These are phyloP conservation scores for Urochloa ruziziensis DNA, from an alignment of 176 grass and related monocot genomes.

Conservation along the genomic window DNA sequence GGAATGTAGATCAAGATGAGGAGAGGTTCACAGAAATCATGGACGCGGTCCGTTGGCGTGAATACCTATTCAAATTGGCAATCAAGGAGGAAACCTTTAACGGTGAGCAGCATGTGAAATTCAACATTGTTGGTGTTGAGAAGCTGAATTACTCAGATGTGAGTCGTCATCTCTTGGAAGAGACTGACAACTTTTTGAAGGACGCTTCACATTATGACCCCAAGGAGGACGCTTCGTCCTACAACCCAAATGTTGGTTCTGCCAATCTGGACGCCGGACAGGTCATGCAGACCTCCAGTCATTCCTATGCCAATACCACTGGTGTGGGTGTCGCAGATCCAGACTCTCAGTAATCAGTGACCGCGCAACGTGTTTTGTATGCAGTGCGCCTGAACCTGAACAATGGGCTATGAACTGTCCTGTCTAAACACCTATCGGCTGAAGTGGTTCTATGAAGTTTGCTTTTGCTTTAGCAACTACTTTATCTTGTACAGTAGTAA, in stretches of 20 bases:
- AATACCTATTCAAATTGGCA: slow-evolving; percentile 75
- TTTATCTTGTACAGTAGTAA: background rate
- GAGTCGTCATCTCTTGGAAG: slow-evolving; percentile 43
- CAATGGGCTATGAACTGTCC: slow-evolving; percentile 6
- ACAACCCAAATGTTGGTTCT: background rate
- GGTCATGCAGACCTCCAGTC: slow-evolving; percentile 14
- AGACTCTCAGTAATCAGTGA: background rate
- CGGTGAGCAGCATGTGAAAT: slow-evolving; percentile 49
- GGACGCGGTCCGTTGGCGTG: slow-evolving; percentile 29
- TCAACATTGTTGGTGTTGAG: slow-evolving; percentile 46
- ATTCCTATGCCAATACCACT: background rate
- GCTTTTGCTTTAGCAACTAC: background rate
- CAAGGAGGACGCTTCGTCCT: background rate
- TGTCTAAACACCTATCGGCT: background rate
- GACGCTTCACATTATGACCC: slow-evolving; percentile 17
- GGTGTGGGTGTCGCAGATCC: slow-evolving; percentile 23
- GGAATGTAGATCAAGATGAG: slow-evolving; percentile 44
- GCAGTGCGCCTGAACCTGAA: slow-evolving; percentile 43
- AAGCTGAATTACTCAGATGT: slow-evolving; percentile 53
- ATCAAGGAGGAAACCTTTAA: slow-evolving; percentile 64
- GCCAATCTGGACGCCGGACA: background rate
- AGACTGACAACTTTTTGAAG: slow-evolving; percentile 42
- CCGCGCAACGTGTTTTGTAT: slow-evolving; percentile 49
- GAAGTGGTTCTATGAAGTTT: background rate
- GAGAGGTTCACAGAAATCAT: slow-evolving; percentile 59